Base-by-base conservation (phyloP, 805 yeast genomes). In the Ogataea henricii region DNA sequence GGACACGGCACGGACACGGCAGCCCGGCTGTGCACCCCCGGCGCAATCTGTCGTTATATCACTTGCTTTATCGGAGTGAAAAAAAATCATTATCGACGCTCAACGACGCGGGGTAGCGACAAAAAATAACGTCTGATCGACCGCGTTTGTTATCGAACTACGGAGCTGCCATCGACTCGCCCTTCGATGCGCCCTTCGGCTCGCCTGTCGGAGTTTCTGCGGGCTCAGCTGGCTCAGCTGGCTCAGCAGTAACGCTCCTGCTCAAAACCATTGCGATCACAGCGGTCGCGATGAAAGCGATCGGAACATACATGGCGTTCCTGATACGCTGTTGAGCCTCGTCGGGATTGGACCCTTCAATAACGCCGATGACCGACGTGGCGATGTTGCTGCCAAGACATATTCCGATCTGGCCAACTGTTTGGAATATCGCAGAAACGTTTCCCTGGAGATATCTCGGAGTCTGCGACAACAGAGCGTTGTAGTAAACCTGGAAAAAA, bases 381-480 rank as follows among this genome's bases (percentile, higher is more conserved):
- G 57, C 22, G 6, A 66, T 43, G 6, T 71, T 64, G 33, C 59
- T 54, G 0, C 66, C 64, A 13, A 69, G 25, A 39, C 68, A 55
- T 20, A 58, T 46, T 1, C 69, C 70, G 22, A 70, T 46, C 53
- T 72, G 76, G 1, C 65, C 66, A 12, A 58, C 48, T 1, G 76
- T 69, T 48, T 64, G 69, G 29, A 63, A 57, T 6, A 71, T 51
- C 1, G 73, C 77, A 6, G 68, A 48, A 2, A 72, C 71, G 23
- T 68, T 65, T 14, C 74, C 77, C 43, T 72, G 76, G 13, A 69
- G 49, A 43, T 69, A 67, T 4, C 55, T 38, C 0, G 78, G 77
- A 7, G 75, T 65, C 18, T 42, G 60, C 37, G 49, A 63, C 32
- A 63, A 57, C 7, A 71, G 54, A 3, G 66, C 60, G 26, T 60